phyloP scores from a whole-genome alignment of 75 land plant species.

The Larix kaempferi region DNA sequence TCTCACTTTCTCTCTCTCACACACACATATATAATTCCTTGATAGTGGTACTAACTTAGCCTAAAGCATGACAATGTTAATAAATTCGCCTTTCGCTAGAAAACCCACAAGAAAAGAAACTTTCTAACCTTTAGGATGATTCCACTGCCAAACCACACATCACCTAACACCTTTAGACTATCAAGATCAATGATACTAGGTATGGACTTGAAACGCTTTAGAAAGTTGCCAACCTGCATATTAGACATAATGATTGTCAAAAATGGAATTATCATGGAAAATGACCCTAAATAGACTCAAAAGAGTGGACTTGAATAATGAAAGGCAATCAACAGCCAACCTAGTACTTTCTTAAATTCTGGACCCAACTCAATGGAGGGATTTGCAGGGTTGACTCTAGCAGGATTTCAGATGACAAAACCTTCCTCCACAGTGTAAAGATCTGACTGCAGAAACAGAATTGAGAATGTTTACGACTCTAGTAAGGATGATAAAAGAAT shows the following conservation, averaged over 20 bases:
- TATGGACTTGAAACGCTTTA: constrained; percentile 89
- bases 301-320: background rate
- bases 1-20: too few species aligned
- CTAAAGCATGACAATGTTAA: background rate
- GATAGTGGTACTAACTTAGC: background rate
- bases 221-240: constrained; percentile 75
- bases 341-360: constrained; percentile 88
- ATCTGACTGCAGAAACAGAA: constrained; percentile 64
- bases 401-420: constrained; percentile 69
- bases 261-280: background rate
- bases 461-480: background rate
- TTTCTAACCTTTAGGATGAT: constrained; percentile 69
- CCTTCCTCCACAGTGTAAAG: constrained; percentile 91
- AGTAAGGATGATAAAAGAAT: background rate
- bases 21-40: too few species aligned
- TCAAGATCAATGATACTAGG: constrained; percentile 94
- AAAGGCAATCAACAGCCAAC: background rate
- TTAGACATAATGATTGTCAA: constrained; percentile 4
- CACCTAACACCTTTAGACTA: constrained; percentile 85
- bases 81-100: background rate
- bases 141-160: constrained; percentile 88
- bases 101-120: background rate
- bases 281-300: background rate
- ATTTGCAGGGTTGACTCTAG: constrained; percentile 73
- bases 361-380: constrained; percentile 89